Conservation (phyloP, 2,329 filamentous ascomycete species). For the Cercospora canescens region DNA sequence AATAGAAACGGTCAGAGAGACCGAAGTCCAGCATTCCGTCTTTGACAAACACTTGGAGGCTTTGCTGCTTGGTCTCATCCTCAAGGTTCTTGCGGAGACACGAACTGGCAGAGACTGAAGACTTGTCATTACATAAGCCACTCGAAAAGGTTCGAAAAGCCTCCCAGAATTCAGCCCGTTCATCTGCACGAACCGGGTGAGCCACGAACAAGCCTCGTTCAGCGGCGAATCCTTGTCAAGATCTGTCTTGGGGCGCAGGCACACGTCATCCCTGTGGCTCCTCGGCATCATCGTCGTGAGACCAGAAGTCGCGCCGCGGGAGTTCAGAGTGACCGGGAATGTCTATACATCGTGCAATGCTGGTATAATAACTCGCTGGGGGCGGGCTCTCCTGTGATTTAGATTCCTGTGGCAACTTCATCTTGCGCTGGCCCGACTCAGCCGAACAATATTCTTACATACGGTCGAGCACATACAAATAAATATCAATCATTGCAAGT, state of each 20-base stretch:
- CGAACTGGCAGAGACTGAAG: background rate
- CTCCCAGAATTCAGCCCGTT: background rate
- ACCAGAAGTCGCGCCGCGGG: background rate
- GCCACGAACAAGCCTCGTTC: background rate
- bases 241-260: background rate
- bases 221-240: slow-evolving; percentile 1
- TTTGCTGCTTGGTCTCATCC: background rate
- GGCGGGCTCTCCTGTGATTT: background rate
- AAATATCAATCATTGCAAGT: background rate
- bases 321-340: background rate
- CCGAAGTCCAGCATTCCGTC: background rate
- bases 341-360: background rate
- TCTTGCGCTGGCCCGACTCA: background rate
- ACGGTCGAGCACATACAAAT: background rate
- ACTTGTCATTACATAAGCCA: background rate
- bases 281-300: background rate
- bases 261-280: background rate
- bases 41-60: background rate
- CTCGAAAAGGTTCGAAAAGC: background rate
- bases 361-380: background rate
- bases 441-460: background rate
- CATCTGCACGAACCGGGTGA: background rate
- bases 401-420: background rate
- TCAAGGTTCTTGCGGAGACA: background rate
- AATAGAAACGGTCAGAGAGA: background rate